phyloP scores from a whole-genome alignment of 2,329 filamentous ascomycete species.

The Alternaria sp. region DNA sequence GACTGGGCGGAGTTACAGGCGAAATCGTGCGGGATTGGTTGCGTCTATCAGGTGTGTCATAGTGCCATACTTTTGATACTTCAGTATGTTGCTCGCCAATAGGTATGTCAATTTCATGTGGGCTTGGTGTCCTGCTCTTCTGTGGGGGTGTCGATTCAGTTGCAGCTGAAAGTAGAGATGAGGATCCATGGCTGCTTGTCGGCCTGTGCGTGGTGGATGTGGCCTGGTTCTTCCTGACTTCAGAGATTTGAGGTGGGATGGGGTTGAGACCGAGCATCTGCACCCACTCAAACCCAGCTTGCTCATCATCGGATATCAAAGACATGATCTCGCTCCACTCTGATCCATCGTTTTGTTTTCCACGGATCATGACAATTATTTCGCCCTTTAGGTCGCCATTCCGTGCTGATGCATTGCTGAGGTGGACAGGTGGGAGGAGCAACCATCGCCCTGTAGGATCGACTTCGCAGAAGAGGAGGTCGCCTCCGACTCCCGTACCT shows the following conservation, averaged over 20 bases:
- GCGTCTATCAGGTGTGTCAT: slow-evolving; percentile 42
- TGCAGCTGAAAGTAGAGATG: slow-evolving; percentile 53
- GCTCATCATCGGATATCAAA: slow-evolving; percentile 76
- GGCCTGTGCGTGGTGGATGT: slow-evolving; percentile 54
- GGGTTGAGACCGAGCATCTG: slow-evolving; percentile 76
- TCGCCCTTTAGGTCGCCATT: slow-evolving; percentile 74
- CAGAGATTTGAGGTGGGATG: slow-evolving; percentile 63
- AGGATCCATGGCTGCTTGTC: slow-evolving; percentile 61
- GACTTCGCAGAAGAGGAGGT: slow-evolving; percentile 92
- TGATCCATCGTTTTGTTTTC: slow-evolving; percentile 63
- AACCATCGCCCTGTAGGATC: slow-evolving; percentile 79
- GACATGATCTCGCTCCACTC: slow-evolving; percentile 86
- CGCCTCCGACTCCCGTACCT: slow-evolving; percentile 72
- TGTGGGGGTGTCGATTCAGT: slow-evolving; percentile 42
- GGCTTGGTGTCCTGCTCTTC: slow-evolving; percentile 54
- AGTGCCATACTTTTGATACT: slow-evolving; percentile 55
- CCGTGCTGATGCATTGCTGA: slow-evolving; percentile 77
- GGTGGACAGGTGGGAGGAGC: slow-evolving; percentile 86
- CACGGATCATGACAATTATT: slow-evolving; percentile 86
- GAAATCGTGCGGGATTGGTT: slow-evolving; percentile 39
- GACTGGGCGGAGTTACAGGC: slow-evolving; percentile 46
- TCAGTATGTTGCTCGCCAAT: slow-evolving; percentile 63
- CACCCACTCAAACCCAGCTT: slow-evolving; percentile 84
- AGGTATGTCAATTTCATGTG: slow-evolving; percentile 64
- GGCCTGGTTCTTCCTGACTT: slow-evolving; percentile 56